These are phyloP conservation scores for Lepraria neglecta DNA, from an alignment of 495 filamentous ascomycete genomes.

Conservation along the genomic window DNA sequence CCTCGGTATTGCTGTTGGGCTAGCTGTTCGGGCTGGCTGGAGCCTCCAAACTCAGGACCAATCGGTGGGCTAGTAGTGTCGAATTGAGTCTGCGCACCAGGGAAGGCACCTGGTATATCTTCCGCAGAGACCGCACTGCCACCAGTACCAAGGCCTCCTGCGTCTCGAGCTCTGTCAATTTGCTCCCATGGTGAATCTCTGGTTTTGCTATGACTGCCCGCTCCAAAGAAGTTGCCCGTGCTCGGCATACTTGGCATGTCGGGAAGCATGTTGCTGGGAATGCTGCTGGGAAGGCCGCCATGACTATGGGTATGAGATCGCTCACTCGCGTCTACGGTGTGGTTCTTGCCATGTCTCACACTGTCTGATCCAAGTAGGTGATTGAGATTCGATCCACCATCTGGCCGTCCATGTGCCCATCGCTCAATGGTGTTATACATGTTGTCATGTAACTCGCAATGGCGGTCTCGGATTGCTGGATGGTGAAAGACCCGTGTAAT, in stretches of 20 bases:
- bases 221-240: conserved; percentile 23
- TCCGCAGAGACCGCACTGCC: neutral
- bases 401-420: conserved; percentile 64
- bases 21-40: conserved; percentile 7
- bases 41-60: conserved; percentile 17
- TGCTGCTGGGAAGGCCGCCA: conserved; percentile 20
- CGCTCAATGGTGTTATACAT: conserved; percentile 79
- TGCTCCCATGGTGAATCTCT: conserved; percentile 23
- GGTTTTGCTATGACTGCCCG: conserved; percentile 25
- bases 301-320: conserved; percentile 19
- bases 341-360: conserved; percentile 75
- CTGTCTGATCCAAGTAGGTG: conserved; percentile 66
- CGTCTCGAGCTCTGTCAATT: conserved; percentile 18
- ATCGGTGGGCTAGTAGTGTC: conserved; percentile 20
- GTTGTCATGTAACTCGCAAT: conserved; percentile 66
- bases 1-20: conserved; percentile 18
- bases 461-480: conserved; percentile 66
- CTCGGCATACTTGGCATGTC: neutral
- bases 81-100: conserved; percentile 20
- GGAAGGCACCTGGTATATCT: conserved; percentile 8
- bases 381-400: conserved; percentile 59
- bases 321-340: conserved; percentile 38
- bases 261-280: conserved; percentile 1
- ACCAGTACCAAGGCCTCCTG: conserved; percentile 1
- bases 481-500: conserved; percentile 80